These are phyloP conservation scores for Sanguinoderma infundibulare DNA, from an alignment of 1,284 basidiomycete genomes.

Conservation along the genomic window DNA sequence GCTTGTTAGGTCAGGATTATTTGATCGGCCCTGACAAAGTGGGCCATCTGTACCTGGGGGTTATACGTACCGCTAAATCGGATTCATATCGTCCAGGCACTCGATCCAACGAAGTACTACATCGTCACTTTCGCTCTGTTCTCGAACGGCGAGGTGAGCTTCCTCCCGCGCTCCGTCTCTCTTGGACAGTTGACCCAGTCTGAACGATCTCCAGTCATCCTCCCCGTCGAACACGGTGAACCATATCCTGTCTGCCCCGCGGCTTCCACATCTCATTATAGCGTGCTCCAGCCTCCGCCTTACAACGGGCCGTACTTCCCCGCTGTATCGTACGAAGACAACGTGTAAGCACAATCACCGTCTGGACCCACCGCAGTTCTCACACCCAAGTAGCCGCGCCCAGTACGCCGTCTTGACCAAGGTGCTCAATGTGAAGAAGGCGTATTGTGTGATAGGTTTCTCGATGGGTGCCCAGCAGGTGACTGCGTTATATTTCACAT, in stretches of 20 bases:
- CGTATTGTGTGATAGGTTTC: slow-evolving; percentile 58
- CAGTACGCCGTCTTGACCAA: slow-evolving; percentile 59
- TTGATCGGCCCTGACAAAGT: slow-evolving; percentile 57
- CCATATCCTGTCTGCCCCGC: not conserved
- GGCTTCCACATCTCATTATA: not conserved
- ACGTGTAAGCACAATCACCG: slow-evolving; percentile 45
- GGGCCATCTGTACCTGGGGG: not conserved
- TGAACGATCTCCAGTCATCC: slow-evolving; percentile 45
- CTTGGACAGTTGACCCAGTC: not conserved
- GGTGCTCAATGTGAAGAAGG: slow-evolving; percentile 50
- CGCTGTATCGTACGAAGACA: slow-evolving; percentile 54
- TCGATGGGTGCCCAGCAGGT: slow-evolving; percentile 70
- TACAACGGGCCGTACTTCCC: slow-evolving; percentile 50
- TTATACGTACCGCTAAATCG: not conserved
- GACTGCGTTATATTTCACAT: not conserved
- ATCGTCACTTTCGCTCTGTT: slow-evolving; percentile 63
- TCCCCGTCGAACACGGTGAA: slow-evolving; percentile 64
- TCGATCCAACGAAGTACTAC: slow-evolving; percentile 55
- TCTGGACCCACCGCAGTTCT: slow-evolving; percentile 1
- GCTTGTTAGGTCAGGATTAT: slow-evolving; percentile 49
- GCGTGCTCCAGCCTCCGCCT: slow-evolving; percentile 37
- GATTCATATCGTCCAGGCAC: slow-evolving; percentile 35
- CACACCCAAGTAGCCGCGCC: slow-evolving; percentile 45
- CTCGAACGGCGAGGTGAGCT: slow-evolving; percentile 58
- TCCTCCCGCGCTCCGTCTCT: not conserved